Evolutionary conservation across 108 stramenopile species (phyloP).

Genomic region (Aurantiochytrium sp.): DNA sequence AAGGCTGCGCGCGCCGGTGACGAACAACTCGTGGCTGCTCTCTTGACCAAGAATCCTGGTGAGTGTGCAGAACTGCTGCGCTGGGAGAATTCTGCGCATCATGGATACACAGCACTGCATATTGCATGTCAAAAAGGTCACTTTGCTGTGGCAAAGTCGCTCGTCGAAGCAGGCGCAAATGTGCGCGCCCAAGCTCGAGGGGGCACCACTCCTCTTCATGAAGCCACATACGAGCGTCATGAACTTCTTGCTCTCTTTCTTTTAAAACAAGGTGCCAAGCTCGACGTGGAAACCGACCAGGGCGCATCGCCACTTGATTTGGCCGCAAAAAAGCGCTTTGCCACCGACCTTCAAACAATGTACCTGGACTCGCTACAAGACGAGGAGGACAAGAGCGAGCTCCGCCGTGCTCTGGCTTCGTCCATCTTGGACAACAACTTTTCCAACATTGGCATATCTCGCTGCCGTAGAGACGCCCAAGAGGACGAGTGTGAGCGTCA

Average conservation of each 20-base stretch:
- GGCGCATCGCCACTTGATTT: background rate
- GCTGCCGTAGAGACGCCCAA: background rate
- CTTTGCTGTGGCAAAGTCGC: background rate
- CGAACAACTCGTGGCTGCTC: background rate
- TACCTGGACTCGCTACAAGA: background rate
- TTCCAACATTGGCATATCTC: background rate
- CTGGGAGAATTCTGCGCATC: background rate
- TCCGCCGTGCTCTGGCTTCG: background rate
- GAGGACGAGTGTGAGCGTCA: background rate
- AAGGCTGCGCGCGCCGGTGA: background rate
- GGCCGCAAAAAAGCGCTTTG: background rate
- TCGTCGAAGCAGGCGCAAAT: background rate
- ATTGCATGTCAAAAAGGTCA: background rate
- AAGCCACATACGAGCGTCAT: background rate
- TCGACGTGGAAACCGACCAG: background rate
- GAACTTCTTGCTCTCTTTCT: background rate
- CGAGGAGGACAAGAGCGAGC: background rate
- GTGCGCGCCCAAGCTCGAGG: background rate
- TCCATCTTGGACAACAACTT: background rate
- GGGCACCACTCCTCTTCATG: background rate
- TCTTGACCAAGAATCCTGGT: background rate
- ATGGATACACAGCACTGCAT: background rate
- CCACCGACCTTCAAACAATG: background rate
- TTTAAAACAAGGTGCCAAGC: background rate
- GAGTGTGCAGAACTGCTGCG: background rate